Evolutionary conservation across 768 basidiomycete genomes (phyloP).

Genomic region (Mycena filopes): DNA sequence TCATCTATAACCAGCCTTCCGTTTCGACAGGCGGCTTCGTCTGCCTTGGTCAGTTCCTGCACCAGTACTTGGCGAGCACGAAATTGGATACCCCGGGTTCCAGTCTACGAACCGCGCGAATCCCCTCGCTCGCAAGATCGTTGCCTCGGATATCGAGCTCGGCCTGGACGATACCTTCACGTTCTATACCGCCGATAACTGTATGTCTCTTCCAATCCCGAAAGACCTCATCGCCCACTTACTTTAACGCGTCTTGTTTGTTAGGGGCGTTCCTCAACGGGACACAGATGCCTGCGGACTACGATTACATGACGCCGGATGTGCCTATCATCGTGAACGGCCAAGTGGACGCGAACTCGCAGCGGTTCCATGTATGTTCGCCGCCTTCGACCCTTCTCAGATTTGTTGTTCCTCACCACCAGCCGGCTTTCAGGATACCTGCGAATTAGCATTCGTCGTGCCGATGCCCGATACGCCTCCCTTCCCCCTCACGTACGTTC

Average conservation of each 20-base stretch:
- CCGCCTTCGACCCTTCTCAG: slow-evolving; percentile 9
- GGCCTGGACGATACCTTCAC: slow-evolving; percentile 47
- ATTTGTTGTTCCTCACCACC: not conserved
- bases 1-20: not conserved
- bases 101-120: slow-evolving; percentile 64
- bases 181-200: slow-evolving; percentile 65
- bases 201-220: slow-evolving; percentile 42
- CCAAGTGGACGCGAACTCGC: slow-evolving; percentile 54
- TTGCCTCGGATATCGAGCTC: slow-evolving; percentile 60
- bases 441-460: slow-evolving; percentile 50
- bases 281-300: slow-evolving; percentile 49
- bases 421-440: slow-evolving; percentile 49
- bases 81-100: slow-evolving; percentile 66
- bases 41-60: slow-evolving; percentile 70
- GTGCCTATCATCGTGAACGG: slow-evolving; percentile 56
- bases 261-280: slow-evolving; percentile 60
- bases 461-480: slow-evolving; percentile 57
- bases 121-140: slow-evolving; percentile 67
- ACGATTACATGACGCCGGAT: slow-evolving; percentile 59
- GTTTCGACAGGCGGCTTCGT: slow-evolving; percentile 62
- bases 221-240: not conserved
- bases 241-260: not conserved
- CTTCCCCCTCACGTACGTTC: slow-evolving; percentile 53
- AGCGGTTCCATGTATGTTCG: slow-evolving; percentile 62
- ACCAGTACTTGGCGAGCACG: slow-evolving; percentile 63